Evolutionary conservation across 805 yeast genomes (phyloP), one percentile per base, ranked within the genome.

Genomic region (Clavispora santaluciae): DNA sequence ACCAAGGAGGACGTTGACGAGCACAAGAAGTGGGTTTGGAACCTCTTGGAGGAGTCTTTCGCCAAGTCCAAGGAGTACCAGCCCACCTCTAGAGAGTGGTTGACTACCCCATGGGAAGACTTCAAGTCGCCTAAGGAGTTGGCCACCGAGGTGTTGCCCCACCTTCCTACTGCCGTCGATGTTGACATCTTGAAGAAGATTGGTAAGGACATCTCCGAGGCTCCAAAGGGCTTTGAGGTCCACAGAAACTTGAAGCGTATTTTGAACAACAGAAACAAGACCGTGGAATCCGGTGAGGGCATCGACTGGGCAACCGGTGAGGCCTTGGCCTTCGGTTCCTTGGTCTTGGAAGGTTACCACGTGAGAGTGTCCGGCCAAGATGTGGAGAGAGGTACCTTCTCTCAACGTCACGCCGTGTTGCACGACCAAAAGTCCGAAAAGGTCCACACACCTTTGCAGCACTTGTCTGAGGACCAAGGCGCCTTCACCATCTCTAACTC

Each of bases 291-390:
- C 15, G 99, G 99, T 60, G 88, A 85, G 68, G 95, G 91, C 60
- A 88, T 93, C 51, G 99, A 93, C 68, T 93, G 98, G 99, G 84
- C 99, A 36, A 93, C 99, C 44, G 99, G 96, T 79, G 99, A 93
- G 74, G 98, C 98, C 36, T 80, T 93, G 56, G 99, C 99, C 15
- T 91, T 83, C 58, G 99, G 98, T 60, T 80, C 97, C 38, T 75
- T 93, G 54, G 83, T 83, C 40, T 64, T 81, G 59, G 99, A 93
- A 71, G 99, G 99, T 50, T 85, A 83, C 72, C 95, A 91, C 57
- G 95, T 93, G 45, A 86, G 99, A 76, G 85, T 93, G 38, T 86
- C 96, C 35, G 99, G 99, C 65, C 98, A 93, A 76, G 99, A 93
- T 79, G 98, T 93, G 52, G 99, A 93, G 78, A 89, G 99, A 81